Base-by-base conservation (phyloP, 208 protist genomes). In the Crithidia mellificae region DNA sequence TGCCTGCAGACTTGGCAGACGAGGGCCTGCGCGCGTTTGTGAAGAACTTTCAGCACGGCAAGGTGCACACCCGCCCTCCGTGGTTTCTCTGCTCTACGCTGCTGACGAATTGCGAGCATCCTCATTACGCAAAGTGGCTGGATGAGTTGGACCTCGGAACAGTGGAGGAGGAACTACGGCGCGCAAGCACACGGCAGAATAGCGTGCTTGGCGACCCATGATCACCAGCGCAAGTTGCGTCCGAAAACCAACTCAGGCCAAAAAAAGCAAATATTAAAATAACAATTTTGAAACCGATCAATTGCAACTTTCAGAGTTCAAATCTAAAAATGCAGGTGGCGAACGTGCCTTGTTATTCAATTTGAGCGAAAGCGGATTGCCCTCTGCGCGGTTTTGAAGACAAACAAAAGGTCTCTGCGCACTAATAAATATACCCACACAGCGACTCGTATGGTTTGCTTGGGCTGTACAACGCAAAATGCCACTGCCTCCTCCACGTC, bases 51-150 rank as follows among this genome's bases (percentile, higher is more conserved):
- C 20, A 59, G 30, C 43, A 78, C 38, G 73, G 68, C 0, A 76
- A 74, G 15, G 83, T 84, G 12, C 88, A 94, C 55, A 64, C 65
- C 7, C 80, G 90, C 36, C 86, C 91, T 19, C 91, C 91, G 66
- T 96, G 88, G 87, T 81, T 79, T 54, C 47, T 88, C 17, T 93
- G 86, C 62, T 53, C 74, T 30, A 20, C 22, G 17, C 55, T 78
- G 9, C 76, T 84, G 25, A 79, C 87, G 51, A 94, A 93, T 69
- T 73, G 71, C 22, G 91, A 96, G 44, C 85, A 93, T 30, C 91
- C 91, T 2, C 76, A 84, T 39, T 91, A 81, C 56, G 11, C 84
- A 17, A 59, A 58, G 44, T 91, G 84, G 87, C 66, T 95, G 8
- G 82, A 93, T 49, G 71, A 57, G 39, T 66, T 88, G 24, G 63